A percentile compares a stretch with the other conserved stretches of the same genome.
phyloP scores from a whole-genome alignment of 2,329 filamentous ascomycete genomes.

The Aspergillus phoenicis region DNA sequence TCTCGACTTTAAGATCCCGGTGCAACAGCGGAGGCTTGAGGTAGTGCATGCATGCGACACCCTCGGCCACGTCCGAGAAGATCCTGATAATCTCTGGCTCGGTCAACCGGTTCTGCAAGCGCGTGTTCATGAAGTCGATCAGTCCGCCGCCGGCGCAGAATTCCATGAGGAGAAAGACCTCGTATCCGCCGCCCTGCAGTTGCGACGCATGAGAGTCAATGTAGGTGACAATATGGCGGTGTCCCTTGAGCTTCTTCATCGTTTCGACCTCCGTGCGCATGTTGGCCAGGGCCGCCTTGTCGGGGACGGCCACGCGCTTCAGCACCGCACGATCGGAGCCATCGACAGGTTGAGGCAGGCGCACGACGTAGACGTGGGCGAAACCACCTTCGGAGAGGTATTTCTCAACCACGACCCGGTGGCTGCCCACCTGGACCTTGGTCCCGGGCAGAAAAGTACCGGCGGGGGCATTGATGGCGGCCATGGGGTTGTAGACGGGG shows the following conservation, averaged over 20 bases:
- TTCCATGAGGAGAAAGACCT: slow-evolving; percentile 98
- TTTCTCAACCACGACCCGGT: slow-evolving; percentile 91
- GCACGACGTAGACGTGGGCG: slow-evolving; percentile 96
- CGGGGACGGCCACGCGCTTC: slow-evolving; percentile 93
- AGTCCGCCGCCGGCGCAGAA: slow-evolving; percentile 91
- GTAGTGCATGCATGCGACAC: slow-evolving; percentile 98
- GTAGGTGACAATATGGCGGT: slow-evolving; percentile 94
- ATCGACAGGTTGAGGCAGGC: slow-evolving; percentile 73
- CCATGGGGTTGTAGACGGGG: slow-evolving; percentile 39
- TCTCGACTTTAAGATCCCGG: slow-evolving; percentile 95
- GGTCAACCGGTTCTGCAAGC: slow-evolving; percentile 91
- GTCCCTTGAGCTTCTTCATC: slow-evolving; percentile 98
- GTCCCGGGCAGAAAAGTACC: slow-evolving; percentile 92
- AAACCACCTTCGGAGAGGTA: slow-evolving; percentile 98
- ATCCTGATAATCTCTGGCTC: slow-evolving; percentile 98
- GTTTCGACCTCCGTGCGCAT: slow-evolving; percentile 99
- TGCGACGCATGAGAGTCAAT: slow-evolving; percentile 98
- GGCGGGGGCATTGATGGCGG: slow-evolving; percentile 53
- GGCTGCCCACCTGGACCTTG: slow-evolving; percentile 92
- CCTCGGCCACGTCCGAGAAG: slow-evolving; percentile 93
- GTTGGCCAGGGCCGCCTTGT: slow-evolving; percentile 89
- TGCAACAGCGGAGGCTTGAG: slow-evolving; percentile 90
- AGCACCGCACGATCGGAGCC: slow-evolving; percentile 81
- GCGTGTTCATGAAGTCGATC: slow-evolving; percentile 99
- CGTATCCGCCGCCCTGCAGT: slow-evolving; percentile 87